Evolutionary conservation across 495 filamentous ascomycete genomes (phyloP), one percentile per base, ranked within the genome.

Genomic region (Tuber indicum): DNA sequence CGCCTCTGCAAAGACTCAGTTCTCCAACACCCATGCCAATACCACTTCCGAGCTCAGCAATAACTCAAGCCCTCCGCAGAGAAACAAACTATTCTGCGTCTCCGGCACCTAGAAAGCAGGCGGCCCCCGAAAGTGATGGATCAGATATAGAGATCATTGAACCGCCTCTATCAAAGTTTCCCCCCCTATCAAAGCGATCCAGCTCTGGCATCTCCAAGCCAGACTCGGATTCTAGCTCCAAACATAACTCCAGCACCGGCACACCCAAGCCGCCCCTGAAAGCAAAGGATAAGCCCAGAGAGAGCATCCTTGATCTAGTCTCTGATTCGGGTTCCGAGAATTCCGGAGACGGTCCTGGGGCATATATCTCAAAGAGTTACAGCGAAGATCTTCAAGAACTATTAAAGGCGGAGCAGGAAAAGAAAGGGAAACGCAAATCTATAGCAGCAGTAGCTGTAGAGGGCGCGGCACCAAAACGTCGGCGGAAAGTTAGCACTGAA

Each of bases 321-420:
- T 66, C 58, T 12, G 58, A 66, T 36, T 32, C 58, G 3, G 58
- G 26, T 17, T 66, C 58, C 14, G 58, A 66, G 58, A 19, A 36
- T 66, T 66, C 12, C 14, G 26, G 26, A 66, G 58, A 66, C 16
- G 58, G 58, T 8, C 58, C 58, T 32, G 58, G 46, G 26, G 23
- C 21, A 26, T 47, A 62, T 76, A 52, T 41, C 17, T 36, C 71
- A 43, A 58, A 43, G 21, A 17, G 8, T 42, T 76, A 73, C 6
- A 71, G 72, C 32, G 75, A 74, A 52, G 76, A 52, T 10, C 73
- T 36, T 44, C 76, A 66, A 52, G 44, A 42, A 21, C 42, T 45
- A 49, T 19, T n/a, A 26, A 49, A 21, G 8, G 71, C 52, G 39
- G n/a, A 72, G 32, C 19, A n/a, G 2, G 43, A 4, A 43, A 39